phyloP scores from a whole-genome alignment of 306 rosid species.

The Chamaecrista fasciculata region DNA sequence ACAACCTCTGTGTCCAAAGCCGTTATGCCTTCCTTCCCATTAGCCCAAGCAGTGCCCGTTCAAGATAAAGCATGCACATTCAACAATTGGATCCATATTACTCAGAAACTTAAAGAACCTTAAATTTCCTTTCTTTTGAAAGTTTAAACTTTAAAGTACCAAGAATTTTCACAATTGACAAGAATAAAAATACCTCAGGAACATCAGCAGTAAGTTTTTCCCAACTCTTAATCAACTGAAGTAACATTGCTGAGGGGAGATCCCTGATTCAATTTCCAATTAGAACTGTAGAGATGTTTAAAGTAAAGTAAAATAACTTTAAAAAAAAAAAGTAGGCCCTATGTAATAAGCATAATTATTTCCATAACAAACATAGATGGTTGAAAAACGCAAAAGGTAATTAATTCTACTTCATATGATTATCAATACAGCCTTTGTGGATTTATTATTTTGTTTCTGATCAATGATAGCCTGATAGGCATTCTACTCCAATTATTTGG shows the following conservation, averaged over 20 bases:
- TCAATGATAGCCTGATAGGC: not conserved
- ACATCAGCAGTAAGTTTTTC: slow-evolving; percentile 51
- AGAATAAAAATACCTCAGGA: slow-evolving; percentile 58
- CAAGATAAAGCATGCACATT: not conserved
- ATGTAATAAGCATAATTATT: not conserved
- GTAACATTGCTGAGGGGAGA: slow-evolving; percentile 57
- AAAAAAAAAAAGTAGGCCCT: not conserved
- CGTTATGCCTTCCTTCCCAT: too few relatives aligned
- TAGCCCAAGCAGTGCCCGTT: too few relatives aligned
- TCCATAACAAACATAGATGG: not conserved
- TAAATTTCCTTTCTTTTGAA: not conserved
- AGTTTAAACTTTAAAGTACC: slow-evolving; percentile 13
- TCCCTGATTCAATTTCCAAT: slow-evolving; percentile 57
- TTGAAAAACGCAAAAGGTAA: not conserved
- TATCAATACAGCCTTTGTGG: not conserved
- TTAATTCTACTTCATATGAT: slow-evolving; percentile 8
- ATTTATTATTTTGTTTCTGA: not conserved
- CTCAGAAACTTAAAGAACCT: not conserved
- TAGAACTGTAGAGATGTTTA: slow-evolving; percentile 13
- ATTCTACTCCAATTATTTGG: not conserved
- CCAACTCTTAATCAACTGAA: slow-evolving; percentile 70
- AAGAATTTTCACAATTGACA: slow-evolving; percentile 22
- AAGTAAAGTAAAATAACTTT: slow-evolving; percentile 5
- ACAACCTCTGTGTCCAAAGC: too few relatives aligned
- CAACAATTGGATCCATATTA: slow-evolving; percentile 4